phyloP scores from a whole-genome alignment of 345 rosid genomes.

The Orychophragmus violaceus region DNA sequence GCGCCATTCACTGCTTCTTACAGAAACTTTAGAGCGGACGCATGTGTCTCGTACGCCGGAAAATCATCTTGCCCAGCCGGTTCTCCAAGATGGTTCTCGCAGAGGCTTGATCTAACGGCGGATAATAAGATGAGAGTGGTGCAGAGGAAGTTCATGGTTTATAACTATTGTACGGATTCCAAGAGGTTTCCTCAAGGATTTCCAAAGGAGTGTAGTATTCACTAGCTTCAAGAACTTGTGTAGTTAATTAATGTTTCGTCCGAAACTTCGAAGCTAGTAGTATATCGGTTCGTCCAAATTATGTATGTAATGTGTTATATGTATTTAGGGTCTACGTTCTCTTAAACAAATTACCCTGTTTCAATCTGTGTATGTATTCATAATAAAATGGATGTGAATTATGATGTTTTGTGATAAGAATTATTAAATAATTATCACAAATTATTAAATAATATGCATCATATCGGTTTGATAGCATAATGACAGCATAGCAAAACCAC shows the following conservation, averaged over 20 bases:
- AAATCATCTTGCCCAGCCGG: slow-evolving; percentile 20
- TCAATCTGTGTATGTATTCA: not conserved
- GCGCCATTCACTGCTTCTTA: slow-evolving; percentile 45
- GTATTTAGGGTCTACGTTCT: not conserved
- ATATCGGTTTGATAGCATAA: not conserved
- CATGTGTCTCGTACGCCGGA: slow-evolving; percentile 32
- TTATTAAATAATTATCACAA: not conserved
- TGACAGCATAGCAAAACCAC: not conserved
- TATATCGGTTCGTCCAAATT: not conserved
- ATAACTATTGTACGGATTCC: slow-evolving; percentile 37
- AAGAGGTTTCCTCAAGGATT: slow-evolving; percentile 40
- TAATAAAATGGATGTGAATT: slow-evolving; percentile 11
- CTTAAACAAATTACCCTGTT: slow-evolving; percentile 8
- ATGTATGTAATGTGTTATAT: not conserved
- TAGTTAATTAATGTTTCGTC: not conserved
- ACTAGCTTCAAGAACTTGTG: slow-evolving; percentile 3
- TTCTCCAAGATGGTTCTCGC: slow-evolving; percentile 37
- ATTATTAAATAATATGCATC: not conserved
- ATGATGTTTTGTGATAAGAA: not conserved
- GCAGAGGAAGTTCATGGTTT: slow-evolving; percentile 40
- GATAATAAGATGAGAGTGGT: slow-evolving; percentile 37
- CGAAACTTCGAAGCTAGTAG: not conserved
- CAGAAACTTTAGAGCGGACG: slow-evolving; percentile 36
- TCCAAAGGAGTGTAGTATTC: slow-evolving; percentile 32
- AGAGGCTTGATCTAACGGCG: slow-evolving; percentile 36